A percentile compares a stretch with the other conserved stretches of the same genome.
phyloP scores from a whole-genome alignment of 1,139 yeast genomes.

The Candida smagusa region DNA sequence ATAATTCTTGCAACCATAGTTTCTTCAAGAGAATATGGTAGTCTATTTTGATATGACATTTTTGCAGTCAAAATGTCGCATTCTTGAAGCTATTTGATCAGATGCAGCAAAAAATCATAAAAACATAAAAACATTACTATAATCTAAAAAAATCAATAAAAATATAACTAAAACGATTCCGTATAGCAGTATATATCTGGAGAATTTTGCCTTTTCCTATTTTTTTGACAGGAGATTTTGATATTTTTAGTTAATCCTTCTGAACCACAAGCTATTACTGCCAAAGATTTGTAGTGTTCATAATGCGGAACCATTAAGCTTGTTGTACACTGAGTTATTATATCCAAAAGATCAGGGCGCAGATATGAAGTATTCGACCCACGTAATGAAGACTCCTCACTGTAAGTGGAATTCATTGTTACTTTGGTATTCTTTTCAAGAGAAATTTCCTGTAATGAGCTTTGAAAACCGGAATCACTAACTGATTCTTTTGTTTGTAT shows the following conservation, averaged over 20 bases:
- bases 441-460: too few species aligned
- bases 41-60: constrained; percentile 1
- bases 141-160: not conserved
- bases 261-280: constrained; percentile 42
- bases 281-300: constrained; percentile 17
- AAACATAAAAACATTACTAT: not conserved
- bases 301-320: constrained; percentile 2
- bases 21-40: constrained; percentile 12
- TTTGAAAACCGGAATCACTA: too few species aligned
- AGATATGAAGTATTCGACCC: not conserved
- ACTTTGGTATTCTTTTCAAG: too few species aligned
- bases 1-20: constrained; percentile 6
- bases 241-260: constrained; percentile 22
- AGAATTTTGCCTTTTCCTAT: constrained; percentile 21
- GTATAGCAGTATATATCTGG: constrained; percentile 38
- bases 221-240: constrained; percentile 25
- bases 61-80: constrained; percentile 2
- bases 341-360: constrained; percentile 5
- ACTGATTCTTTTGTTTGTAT: not conserved
- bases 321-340: constrained; percentile 1
- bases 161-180: constrained; percentile 23
- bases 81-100: not conserved
- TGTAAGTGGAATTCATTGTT: too few species aligned
- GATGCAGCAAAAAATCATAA: not conserved
- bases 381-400: too few species aligned